Evolutionary conservation across 257 asterid genomes (phyloP), one percentile per base, ranked within the genome.

Genomic region (Knoxia roxburghii): DNA sequence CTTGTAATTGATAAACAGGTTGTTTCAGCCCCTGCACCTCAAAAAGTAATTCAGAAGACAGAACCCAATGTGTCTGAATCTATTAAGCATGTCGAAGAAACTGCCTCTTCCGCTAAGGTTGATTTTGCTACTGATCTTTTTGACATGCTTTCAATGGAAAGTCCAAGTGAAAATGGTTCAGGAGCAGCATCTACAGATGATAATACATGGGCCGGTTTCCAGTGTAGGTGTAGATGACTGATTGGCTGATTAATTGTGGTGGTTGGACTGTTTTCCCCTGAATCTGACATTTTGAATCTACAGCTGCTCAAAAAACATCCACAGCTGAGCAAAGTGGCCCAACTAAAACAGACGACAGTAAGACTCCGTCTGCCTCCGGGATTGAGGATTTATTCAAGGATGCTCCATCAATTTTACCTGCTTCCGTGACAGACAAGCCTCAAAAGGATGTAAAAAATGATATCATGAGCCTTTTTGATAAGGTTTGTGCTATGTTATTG

Each of bases 401-500:
- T 83, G 67, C 87, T 65, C 87, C 88, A 57, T 78, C 96, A 75
- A 67, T 79, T 68, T 74, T 78, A 64, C 86, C 95, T 77, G 57
- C 77, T 77, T 52, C 78, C 51, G 46, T 56, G 29, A 52, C 83
- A 37, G 80, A 65, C 70, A 86, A 72, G 80, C 95, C 90, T 73
- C 86, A 80, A 70, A 93, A 84, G 68, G 95, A 88, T 83, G 86
- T 78, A 61, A 93, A 90, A 79, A 88, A 73, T 39, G 99, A 93
- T 76, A 93, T 93, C 59, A 85, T 93, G 99, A 88, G 96, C 79
- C 97, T 93, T 50, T 93, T 93, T 72, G 99, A 93, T 77, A 88
- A 93, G 99, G 99, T 93, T 81, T 46, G 77, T 46, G 57, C 54
- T 65, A 39, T 71, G 20, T 56, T 50, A 15, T 33, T 76, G 67